Evolutionary conservation across 2,329 filamentous ascomycete genomes (phyloP), one percentile per base, ranked within the genome.

Genomic region (Aspergillus chevalieri): DNA sequence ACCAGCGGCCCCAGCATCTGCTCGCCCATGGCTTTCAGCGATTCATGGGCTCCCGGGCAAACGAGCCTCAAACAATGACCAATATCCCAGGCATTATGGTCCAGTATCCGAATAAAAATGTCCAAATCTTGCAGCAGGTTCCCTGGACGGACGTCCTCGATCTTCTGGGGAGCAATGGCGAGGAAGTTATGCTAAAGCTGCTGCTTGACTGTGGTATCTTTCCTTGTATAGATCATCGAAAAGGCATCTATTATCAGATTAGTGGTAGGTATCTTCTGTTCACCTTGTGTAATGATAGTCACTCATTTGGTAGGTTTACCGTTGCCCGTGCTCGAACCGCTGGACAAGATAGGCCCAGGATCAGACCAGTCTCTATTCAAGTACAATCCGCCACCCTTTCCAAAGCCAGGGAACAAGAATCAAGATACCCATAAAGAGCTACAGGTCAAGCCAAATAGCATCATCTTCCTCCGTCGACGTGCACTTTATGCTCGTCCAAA

Each of bases 401-500:
- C 12, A 47, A 46, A 24, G 10, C 14, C 10, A 50, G 46, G 14
- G 17, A 42, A n/a, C 34, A 50, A 4, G 33, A 46, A 12, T 15
- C 21, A 33, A 24, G 7, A 17, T 28, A 30, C 26, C 10, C 26
- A 7, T 15, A 33, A 49, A 7, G 47, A 55, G 14, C 33, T 28
- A 36, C 39, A 47, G 15, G 60, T 58, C 21, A 61, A 59, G 22
- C 65, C 65, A 4, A 79, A 79, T 38, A 79, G 82, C 14, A 89
- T 97, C 50, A 72, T 75, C 1, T 86, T 98, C 60, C 81, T 91
- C 43, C 84, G 91, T 52, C 89, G 82, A 62, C 83, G 89, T 17
- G 94, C 96, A 76, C 77, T 97, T 45, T 97, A 96, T 68, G 86
- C 87, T 19, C 84, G 83, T 58, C 82, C 89, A 17, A 78, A 81